A percentile compares a stretch with the other conserved stretches of the same genome.
Conservation (phyloP, 495 filamentous ascomycete species). For the Articulospora tetracladia region DNA sequence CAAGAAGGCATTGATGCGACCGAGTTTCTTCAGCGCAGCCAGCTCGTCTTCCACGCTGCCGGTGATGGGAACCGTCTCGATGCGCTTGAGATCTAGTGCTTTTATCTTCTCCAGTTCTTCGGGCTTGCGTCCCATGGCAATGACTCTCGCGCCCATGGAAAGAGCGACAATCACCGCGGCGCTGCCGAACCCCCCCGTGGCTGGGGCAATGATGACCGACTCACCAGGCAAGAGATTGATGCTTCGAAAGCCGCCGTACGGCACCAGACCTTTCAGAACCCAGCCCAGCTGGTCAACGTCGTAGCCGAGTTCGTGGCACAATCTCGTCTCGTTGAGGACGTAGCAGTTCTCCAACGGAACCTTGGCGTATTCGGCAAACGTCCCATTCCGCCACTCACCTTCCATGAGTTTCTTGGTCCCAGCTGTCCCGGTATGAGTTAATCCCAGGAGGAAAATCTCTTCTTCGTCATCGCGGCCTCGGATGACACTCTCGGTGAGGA, state of each 20-base stretch:
- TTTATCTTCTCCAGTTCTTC: constrained; percentile 27
- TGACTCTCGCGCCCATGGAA: constrained; percentile 49
- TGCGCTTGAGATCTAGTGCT: background rate
- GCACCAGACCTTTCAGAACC: too few relatives aligned
- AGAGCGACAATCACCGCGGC: constrained; percentile 43
- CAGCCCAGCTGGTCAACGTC: constrained; percentile 3
- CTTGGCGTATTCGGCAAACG: constrained; percentile 13
- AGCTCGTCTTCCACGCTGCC: constrained; percentile 37
- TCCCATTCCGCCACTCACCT: constrained; percentile 12
- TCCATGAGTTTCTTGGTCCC: background rate
- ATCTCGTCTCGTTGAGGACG: constrained; percentile 5
- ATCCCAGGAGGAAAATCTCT: background rate
- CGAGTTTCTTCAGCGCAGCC: constrained; percentile 24
- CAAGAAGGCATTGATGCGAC: constrained; percentile 37
- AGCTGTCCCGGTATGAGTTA: background rate
- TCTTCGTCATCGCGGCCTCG: constrained; percentile 2
- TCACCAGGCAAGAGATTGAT: constrained; percentile 50
- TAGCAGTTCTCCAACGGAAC: constrained; percentile 17
- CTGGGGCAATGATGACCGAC: constrained; percentile 47
- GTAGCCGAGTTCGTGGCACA: constrained; percentile 7
- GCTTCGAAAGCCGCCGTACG: constrained; percentile 47
- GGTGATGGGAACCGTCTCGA: constrained; percentile 25
- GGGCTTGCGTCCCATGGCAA: constrained; percentile 46
- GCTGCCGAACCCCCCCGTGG: constrained; percentile 45
- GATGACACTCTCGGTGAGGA: constrained; percentile 5